A percentile compares a stretch with the other conserved stretches of the same genome.
These are phyloP conservation scores for Trichomonas vaginalis DNA, from an alignment of 208 protist species.

Conservation along the genomic window DNA sequence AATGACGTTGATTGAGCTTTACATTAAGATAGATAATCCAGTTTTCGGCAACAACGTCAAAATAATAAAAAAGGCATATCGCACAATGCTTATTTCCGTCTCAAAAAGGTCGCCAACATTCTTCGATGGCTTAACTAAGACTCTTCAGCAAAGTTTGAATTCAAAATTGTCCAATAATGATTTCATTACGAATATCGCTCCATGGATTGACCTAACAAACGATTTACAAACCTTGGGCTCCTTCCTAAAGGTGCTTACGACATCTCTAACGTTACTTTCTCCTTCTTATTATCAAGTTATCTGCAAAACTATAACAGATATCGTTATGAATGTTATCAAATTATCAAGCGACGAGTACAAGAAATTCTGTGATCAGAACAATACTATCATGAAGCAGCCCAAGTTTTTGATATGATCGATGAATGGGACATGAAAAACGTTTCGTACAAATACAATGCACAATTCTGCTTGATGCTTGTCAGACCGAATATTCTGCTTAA, in stretches of 20 bases:
- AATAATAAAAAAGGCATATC: neutral
- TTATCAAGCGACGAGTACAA: neutral
- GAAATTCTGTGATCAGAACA: neutral
- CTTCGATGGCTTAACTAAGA: neutral
- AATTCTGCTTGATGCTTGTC: neutral
- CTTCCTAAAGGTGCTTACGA: neutral
- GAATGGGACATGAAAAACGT: neutral
- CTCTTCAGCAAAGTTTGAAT: neutral
- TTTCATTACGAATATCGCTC: neutral
- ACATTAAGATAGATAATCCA: neutral
- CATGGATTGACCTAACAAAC: neutral
- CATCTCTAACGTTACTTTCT: neutral
- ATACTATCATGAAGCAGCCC: neutral
- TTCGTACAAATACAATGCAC: neutral
- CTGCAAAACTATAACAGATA: neutral
- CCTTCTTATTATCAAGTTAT: neutral
- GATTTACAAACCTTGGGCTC: neutral
- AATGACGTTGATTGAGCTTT: neutral
- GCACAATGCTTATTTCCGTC: neutral
- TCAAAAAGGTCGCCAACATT: neutral
- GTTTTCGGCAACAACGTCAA: neutral
- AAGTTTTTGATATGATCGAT: neutral
- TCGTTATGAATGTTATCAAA: neutral
- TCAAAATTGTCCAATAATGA: neutral
- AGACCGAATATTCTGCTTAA: neutral